phyloP scores from a whole-genome alignment of 305 asterid species.

The Lippia alba region DNA sequence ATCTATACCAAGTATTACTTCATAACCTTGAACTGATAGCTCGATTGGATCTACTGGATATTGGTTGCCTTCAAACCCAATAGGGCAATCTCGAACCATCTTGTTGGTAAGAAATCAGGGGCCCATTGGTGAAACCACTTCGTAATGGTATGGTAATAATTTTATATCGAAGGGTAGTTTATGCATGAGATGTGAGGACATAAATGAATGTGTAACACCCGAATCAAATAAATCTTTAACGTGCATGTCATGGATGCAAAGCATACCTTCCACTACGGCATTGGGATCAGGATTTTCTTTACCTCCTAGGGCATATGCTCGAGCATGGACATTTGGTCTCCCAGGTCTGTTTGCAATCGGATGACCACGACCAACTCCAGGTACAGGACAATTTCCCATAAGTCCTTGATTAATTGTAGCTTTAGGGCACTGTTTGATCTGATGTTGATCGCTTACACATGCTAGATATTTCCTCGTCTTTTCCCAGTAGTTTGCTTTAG shows the following conservation, averaged over 20 bases:
- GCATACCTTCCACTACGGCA: not conserved
- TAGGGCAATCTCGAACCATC: not conserved
- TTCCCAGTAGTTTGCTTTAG: no score
- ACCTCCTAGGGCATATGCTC: not conserved
- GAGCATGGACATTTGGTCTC: not conserved
- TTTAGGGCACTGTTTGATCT: no score
- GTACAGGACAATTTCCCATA: no score
- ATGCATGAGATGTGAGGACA: not conserved
- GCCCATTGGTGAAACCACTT: not conserved
- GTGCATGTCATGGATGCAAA: no score
- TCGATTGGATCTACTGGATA: not conserved
- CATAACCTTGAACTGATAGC: not conserved
- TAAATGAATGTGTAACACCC: not conserved
- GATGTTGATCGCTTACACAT: no score
- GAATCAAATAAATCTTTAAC: not conserved
- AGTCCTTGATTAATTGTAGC: no score
- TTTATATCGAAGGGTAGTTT: no score
- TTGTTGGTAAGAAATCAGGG: not conserved
- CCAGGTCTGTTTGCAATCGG: no score
- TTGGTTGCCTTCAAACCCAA: not conserved
- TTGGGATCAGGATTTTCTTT: not conserved
- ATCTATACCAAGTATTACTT: not conserved
- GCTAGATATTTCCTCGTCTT: no score
- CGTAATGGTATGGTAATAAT: not conserved
- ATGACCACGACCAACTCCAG: no score